phyloP scores from a whole-genome alignment of 2,329 filamentous ascomycete genomes.

The Cordyceps tenuipes region DNA sequence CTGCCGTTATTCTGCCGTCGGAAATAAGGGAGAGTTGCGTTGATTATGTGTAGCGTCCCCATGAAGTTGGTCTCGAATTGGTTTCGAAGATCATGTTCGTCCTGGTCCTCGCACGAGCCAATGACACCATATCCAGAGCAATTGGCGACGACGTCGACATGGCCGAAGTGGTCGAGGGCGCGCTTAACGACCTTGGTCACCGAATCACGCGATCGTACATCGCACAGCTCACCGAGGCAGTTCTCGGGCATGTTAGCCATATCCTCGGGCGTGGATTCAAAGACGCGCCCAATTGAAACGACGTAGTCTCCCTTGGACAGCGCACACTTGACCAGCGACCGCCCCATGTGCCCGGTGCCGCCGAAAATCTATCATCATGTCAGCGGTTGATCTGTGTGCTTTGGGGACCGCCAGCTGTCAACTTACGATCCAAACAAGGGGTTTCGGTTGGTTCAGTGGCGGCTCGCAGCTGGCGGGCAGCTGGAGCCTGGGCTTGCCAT shows the following conservation, averaged over 20 bases:
- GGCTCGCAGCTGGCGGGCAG: constrained; percentile 84
- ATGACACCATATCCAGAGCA: constrained; percentile 95
- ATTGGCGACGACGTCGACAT: constrained; percentile 83
- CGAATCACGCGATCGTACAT: constrained; percentile 75
- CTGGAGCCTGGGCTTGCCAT: constrained; percentile 34
- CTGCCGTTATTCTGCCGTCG: constrained; percentile 65
- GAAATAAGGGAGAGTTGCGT: constrained; percentile 81
- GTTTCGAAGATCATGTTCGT: constrained; percentile 87
- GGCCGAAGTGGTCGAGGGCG: constrained; percentile 66
- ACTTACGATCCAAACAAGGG: constrained; percentile 81
- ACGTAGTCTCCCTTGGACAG: constrained; percentile 76
- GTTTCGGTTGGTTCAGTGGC: constrained; percentile 62
- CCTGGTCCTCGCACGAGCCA: constrained; percentile 91
- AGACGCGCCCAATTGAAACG: constrained; percentile 73
- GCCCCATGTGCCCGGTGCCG: constrained; percentile 93
- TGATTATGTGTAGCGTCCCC: constrained; percentile 88
- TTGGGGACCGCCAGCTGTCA: constrained; percentile 22
- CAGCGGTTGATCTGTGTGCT: neutral
- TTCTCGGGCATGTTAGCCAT: constrained; percentile 66
- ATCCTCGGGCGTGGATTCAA: constrained; percentile 63
- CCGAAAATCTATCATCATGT: constrained; percentile 64
- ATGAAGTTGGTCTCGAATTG: constrained; percentile 98
- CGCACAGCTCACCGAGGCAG: constrained; percentile 76
- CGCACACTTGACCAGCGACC: constrained; percentile 76
- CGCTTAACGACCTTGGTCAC: constrained; percentile 63